A percentile compares a stretch with the other conserved stretches of the same genome.
Conservation (phyloP, 1,284 basidiomycete genomes). For the Peniophora sp. region DNA sequence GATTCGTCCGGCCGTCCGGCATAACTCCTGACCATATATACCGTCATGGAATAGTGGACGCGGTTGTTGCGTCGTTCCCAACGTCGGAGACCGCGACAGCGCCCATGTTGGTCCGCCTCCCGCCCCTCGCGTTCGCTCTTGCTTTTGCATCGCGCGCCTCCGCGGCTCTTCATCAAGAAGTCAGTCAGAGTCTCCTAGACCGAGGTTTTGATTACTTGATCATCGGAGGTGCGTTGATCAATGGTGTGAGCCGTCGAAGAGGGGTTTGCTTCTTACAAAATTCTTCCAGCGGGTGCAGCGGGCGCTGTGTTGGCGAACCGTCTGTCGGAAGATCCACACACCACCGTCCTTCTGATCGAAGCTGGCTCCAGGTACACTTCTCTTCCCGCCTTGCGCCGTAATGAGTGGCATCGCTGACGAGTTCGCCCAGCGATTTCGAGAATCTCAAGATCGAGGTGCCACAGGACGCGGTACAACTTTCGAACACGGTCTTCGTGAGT, state of each 20-base stretch:
- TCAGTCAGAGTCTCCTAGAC: neutral
- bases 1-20: no score
- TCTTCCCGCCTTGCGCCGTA: no score
- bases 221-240: neutral
- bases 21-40: no score
- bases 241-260: neutral
- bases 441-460: neutral
- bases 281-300: slow-evolving; percentile 10
- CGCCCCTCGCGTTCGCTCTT: neutral
- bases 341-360: slow-evolving; percentile 14
- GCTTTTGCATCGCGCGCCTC: neutral
- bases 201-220: neutral
- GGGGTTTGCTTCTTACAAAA: neutral
- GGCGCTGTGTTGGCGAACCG: slow-evolving; percentile 14
- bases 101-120: no score
- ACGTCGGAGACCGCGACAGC: no score
- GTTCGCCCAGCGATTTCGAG: neutral
- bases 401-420: neutral
- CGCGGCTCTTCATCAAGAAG: neutral
- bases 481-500: neutral
- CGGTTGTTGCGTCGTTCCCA: no score
- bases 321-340: slow-evolving; percentile 9
- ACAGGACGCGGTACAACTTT: neutral
- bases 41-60: no score
- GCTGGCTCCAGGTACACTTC: slow-evolving; percentile 14